Evolutionary conservation across 164 flowering plant species (phyloP), one percentile per base, ranked within the genome.

Genomic region (Echeveria elegans): DNA sequence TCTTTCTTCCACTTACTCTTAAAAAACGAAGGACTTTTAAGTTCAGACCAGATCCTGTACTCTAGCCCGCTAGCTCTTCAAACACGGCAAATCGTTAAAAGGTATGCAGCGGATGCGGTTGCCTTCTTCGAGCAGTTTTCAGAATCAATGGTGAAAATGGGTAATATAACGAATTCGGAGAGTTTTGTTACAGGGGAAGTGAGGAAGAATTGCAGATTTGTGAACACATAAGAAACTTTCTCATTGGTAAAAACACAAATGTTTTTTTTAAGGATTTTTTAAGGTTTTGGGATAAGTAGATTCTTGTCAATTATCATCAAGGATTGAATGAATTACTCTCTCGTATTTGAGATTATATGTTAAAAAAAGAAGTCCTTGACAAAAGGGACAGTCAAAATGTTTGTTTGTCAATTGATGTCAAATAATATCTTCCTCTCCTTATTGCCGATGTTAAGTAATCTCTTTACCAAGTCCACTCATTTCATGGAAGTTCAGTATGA

Each of bases 61-160:
- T 87, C 96, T 0, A 85, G 92, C 67, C n/a, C 83, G 5, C 58
- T 85, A 8, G 92, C 81, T 24, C 29, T 82, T 19, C 64, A 89
- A 68, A 89, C 95, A 2, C 83, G 72, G 77, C 73, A 75, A 61
- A 81, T 90, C 37, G 91, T 90, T 60, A 63, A 63, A 52, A 76
- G 80, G 68, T 93, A 90, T 52, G 97, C 97, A 0, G 82, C 63
- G 50, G 85, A 93, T 40, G 29, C 81, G 0, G 1, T 82, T 12
- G 92, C 87, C 28, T 93, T 93, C 81, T 90, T 90, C 76, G 70
- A 83, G 72, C 95, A 90, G 71, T 90, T 90, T 66, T 74, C 97
- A 0, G 90, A 90, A 24, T 88, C 98, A 0, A 90, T 93, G 94
- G 96, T 93, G 75, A 93, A 84, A 71, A 26, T 93, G 88, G 97